phyloP scores from a whole-genome alignment of 176 grass and related monocot genomes.

The Aechmea fasciata region DNA sequence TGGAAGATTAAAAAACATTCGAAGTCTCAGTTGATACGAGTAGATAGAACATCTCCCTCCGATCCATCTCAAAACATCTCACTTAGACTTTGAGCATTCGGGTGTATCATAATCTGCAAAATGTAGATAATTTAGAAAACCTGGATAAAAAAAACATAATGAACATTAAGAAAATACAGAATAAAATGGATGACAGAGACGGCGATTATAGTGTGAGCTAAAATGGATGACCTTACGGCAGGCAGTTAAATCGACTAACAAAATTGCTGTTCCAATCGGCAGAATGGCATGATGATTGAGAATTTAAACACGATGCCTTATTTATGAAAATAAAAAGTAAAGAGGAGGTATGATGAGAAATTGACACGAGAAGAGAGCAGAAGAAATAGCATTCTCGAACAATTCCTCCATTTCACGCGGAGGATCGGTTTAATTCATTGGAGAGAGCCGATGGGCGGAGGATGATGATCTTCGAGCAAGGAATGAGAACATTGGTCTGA shows the following conservation, averaged over 20 bases:
- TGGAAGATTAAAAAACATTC: too few relatives aligned
- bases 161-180: too few relatives aligned
- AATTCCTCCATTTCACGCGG: too few relatives aligned
- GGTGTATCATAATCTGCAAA: too few relatives aligned
- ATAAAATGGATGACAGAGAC: background rate
- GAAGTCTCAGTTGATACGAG: too few relatives aligned
- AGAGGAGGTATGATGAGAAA: background rate
- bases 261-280: background rate
- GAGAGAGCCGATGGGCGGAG: background rate
- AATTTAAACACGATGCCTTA: background rate
- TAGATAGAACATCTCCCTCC: too few relatives aligned
- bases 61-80: too few relatives aligned
- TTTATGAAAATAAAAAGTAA: background rate
- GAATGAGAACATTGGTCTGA: background rate
- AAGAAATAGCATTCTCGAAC: background rate
- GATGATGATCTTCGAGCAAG: background rate
- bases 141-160: too few relatives aligned
- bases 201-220: background rate
- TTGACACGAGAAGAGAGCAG: background rate
- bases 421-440: background rate
- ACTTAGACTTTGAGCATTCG: too few relatives aligned
- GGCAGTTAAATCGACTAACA: slow-evolving; percentile 3
- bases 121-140: too few relatives aligned
- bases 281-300: slow-evolving; percentile 1
- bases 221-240: background rate